Evolutionary conservation across 2,329 filamentous ascomycete species (phyloP), one percentile per base, ranked within the genome.

Genomic region (Aureobasidium pullulans): DNA sequence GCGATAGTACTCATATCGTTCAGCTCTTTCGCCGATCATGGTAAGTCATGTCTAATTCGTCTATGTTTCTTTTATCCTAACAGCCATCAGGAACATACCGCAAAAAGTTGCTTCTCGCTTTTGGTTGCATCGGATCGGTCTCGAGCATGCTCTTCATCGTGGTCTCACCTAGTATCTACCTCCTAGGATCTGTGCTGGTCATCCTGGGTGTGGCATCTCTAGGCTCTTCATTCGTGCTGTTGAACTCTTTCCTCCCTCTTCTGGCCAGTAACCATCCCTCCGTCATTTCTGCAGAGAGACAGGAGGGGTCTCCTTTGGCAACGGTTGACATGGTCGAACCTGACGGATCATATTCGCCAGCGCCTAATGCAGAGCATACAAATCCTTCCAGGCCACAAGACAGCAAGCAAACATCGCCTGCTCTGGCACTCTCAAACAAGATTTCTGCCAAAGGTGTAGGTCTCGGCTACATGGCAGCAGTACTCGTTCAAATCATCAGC

Each of bases 161-260:
- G 58, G 81, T 96, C 53, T 79, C 81, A 47, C 86, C 89, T 32
- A 78, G 81, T 40, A 75, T 89, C n/a, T 96, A 95, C 69, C 73
- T 95, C 3, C 71, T 96, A 6, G 92, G 87, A 28, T 88, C 88
- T 0, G 64, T 96, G 3, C 79, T 96, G 42, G 90, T 90, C 31
- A 88, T 96, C 64, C 76, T 96, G 42, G 88, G 90, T 43, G 96
- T 96, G 68, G 92, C 89, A 1, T 91, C 89, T 40, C 90, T 96
- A 65, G 93, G 93, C 16, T 91, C 90, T n/a, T 96, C 90, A 0
- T 96, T 96, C 71, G 92, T 96, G 2, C 78, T 97, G n/a, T 78
- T 96, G 28, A 97, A 97, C 75, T 94, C 91, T 0, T 96, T 96
- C 66, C 76, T 97, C 23, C 93, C 93, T 0, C 79, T 96, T 2